These are phyloP conservation scores for Fusarium fujikuroi DNA, from an alignment of 2,329 filamentous ascomycete species.

Conservation along the genomic window DNA sequence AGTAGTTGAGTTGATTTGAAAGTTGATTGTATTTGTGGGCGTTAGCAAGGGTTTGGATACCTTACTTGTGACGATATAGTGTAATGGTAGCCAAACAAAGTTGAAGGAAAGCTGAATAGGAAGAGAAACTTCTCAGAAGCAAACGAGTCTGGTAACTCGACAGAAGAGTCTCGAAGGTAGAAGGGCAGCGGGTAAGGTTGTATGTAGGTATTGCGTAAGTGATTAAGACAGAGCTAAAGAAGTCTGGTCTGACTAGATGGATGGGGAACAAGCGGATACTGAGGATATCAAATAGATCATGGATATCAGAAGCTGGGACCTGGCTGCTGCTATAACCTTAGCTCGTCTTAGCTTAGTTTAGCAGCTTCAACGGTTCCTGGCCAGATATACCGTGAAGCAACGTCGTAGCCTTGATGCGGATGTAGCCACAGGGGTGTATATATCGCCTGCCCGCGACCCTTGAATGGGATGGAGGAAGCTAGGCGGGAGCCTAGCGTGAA, in stretches of 20 bases:
- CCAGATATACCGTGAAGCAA: conserved; percentile 12
- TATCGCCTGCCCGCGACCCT: conserved; percentile 19
- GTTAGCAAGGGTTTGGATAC: conserved; percentile 8
- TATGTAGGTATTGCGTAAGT: conserved; percentile 14
- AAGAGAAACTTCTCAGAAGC: background rate
- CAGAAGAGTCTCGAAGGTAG: background rate
- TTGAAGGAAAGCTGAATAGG: background rate
- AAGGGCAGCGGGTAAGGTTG: conserved; percentile 5
- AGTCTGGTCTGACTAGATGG: conserved; percentile 7
- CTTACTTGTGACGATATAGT: background rate
- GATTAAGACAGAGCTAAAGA: conserved; percentile 1
- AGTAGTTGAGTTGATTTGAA: background rate
- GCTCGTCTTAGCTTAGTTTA: conserved; percentile 11
- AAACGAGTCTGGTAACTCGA: conserved; percentile 22
- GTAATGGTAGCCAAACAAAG: background rate
- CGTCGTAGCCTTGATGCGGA: conserved; percentile 3
- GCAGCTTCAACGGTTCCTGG: conserved; percentile 32
- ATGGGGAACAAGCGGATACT: conserved; percentile 10
- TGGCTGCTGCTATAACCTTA: conserved; percentile 10
- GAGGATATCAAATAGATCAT: conserved; percentile 18
- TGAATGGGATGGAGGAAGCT: conserved; percentile 9
- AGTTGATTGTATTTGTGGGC: conserved; percentile 7
- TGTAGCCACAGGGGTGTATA: conserved; percentile 21
- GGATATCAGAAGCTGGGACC: conserved; percentile 12
- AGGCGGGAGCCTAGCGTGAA: conserved; percentile 20